Evolutionary conservation across 352 stramenopile genomes (phyloP), one percentile per base, ranked within the genome.

Genomic region (Phytopythium vexans): DNA sequence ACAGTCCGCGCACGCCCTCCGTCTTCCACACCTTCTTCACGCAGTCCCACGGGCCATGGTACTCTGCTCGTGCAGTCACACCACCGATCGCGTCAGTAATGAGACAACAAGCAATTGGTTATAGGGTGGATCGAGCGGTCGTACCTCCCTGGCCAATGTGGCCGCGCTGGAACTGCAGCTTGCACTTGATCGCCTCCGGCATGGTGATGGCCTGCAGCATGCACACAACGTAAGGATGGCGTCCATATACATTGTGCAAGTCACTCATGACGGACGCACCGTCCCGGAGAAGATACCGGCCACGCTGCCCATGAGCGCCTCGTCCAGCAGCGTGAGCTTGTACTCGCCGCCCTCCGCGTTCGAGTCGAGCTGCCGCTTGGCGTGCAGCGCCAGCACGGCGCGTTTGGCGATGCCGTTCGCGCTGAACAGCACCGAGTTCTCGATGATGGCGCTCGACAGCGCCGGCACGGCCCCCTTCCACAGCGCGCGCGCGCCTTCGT

Each of bases 341-440:
- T 88, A 75, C 36, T 85, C 60, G 11, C 65, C 68, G 48, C 72
- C 62, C 33, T 76, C 65, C 3, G 56, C 60, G 53, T 56, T 46
- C 49, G 66, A 49, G 27, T 49, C 52, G 14, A 66, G 62, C 33
- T 72, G 54, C 40, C 72, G 60, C 46, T 74, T 72, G 15, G 71
- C 66, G 56, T 90, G 74, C 54, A 88, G 43, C 16, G 73, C 68
- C 32, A 92, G 48, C 37, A 90, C 69, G 0, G 81, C 66, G 33
- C 84, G 84, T n/a, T 83, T 75, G 31, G 88, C 76, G 37, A 88
- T 72, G 14, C 86, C 86, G 47, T 95, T 95, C 41, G 79, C 84
- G 37, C 78, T 93, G 56, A 96, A 96, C 27, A 96, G 74, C 49
- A 96, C 88, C 43, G 88, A 86, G 67, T 96, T 96, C 50, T 96